Evolutionary conservation across 257 asterid species (phyloP), one percentile per base, ranked within the genome.

Genomic region (Osmanthus fragrans): DNA sequence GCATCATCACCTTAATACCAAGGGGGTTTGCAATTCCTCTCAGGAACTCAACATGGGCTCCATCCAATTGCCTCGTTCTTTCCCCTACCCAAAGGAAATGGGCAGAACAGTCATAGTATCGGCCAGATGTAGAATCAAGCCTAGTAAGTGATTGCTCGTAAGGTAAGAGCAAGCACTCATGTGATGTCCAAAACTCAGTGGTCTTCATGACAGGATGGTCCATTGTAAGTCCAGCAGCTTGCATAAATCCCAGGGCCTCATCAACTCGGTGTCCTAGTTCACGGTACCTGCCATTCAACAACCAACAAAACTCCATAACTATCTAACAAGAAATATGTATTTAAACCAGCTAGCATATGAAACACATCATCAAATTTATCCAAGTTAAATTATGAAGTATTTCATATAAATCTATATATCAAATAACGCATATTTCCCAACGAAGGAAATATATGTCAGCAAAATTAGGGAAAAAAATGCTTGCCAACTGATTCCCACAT

Each of bases 211-310:
- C 69, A 3, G 69, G 69, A 63, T 63, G 69, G 19, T 63, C 69
- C 69, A 63, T 63, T 25, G 69, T 63, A 23, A 63, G 69, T 63
- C 69, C 69, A 63, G 69, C 69, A 63, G 69, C 69, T 63, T 63
- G 69, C 69, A 63, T 63, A 63, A 63, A 63, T 63, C 69, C 69
- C 69, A 63, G 69, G 33, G 69, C 69, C 34, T 63, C 69, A 25
- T 63, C 69, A 27, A 63, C 69, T 63, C 69, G 69, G 16, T 63
- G 69, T 25, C 4, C 69, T 12, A 63, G 34, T 25, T 63, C 69
- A 27, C 32, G 69, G 69, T 63, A 63, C 69, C 69, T 63, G 69
- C 33, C 69, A 63, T 63, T 7, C 69, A 63, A 63, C 69, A 3
- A 23, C 69, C 69, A 63, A 63, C 34, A 63, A 1, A 63, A 27